Conservation (phyloP, 495 filamentous ascomycete genomes). For the Viridothelium virens region DNA sequence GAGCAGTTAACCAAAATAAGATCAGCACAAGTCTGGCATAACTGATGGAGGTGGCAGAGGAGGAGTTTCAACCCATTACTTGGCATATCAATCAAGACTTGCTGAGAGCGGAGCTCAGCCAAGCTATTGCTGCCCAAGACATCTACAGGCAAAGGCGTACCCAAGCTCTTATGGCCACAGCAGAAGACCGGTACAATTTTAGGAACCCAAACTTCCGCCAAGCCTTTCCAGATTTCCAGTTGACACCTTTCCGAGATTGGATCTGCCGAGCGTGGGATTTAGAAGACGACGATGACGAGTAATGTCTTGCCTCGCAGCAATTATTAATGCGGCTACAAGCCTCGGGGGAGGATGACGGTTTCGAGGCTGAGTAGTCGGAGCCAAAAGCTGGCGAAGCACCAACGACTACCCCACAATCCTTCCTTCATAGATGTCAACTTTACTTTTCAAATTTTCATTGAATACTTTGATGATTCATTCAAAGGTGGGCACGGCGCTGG, state of each 20-base stretch:
- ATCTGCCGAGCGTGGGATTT: slow-evolving; percentile 25
- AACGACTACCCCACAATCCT: background rate
- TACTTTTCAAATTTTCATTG: background rate
- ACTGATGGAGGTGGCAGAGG: slow-evolving; percentile 12
- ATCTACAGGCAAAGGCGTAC: slow-evolving; percentile 22
- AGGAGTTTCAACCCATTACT: slow-evolving; percentile 18
- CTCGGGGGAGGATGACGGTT: background rate
- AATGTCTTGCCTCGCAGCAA: background rate
- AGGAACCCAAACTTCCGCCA: slow-evolving; percentile 38
- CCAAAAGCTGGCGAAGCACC: background rate
- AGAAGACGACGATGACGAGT: background rate
- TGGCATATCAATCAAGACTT: slow-evolving; percentile 19
- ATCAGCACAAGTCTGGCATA: background rate
- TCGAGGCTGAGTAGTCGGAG: background rate
- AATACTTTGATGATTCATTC: background rate
- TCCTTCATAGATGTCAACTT: background rate
- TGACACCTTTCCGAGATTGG: slow-evolving; percentile 42
- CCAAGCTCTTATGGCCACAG: slow-evolving; percentile 42
- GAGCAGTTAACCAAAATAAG: background rate
- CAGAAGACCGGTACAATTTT: slow-evolving; percentile 44
- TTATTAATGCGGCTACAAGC: background rate
- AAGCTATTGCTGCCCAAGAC: slow-evolving; percentile 29
- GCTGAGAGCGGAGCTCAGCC: slow-evolving; percentile 27
- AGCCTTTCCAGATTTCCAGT: slow-evolving; percentile 36
- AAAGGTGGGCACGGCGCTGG: slow-evolving; percentile 3